These are phyloP conservation scores for Colletotrichum tropicale DNA, from an alignment of 2,329 filamentous ascomycete genomes.

Conservation along the genomic window DNA sequence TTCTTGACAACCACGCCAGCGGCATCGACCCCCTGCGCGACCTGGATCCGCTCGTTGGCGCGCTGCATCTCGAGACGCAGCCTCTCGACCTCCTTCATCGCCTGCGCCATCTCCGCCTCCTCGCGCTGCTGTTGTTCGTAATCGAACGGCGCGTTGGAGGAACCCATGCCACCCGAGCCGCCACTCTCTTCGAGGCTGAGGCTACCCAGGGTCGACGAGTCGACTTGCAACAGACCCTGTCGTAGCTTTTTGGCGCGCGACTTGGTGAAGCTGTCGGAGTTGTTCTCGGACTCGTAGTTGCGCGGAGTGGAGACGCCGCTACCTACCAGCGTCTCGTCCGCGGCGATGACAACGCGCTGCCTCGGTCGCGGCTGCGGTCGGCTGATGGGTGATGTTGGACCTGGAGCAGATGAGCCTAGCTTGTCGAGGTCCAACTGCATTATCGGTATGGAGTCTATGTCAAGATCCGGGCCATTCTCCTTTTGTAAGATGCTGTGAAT, in stretches of 20 bases:
- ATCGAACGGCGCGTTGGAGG: constrained; percentile 49
- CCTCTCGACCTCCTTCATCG: constrained; percentile 87
- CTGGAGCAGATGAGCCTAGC: constrained; percentile 33
- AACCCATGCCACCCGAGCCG: constrained; percentile 40
- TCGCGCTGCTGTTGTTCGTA: constrained; percentile 74
- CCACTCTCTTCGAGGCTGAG: constrained; percentile 66
- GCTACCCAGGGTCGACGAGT: constrained; percentile 80
- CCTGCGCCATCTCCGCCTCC: constrained; percentile 86
- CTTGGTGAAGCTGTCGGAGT: constrained; percentile 53
- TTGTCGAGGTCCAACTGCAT: constrained; percentile 85
- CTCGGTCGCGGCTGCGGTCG: constrained; percentile 46
- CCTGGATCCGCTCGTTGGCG: constrained; percentile 75
- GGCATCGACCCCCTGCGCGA: constrained; percentile 68
- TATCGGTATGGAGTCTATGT: constrained; percentile 94
- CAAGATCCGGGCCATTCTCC: constrained; percentile 78
- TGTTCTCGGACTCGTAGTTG: constrained; percentile 60
- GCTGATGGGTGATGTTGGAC: constrained; percentile 31
- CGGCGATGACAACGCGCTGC: constrained; percentile 70
- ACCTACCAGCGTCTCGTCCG: constrained; percentile 73
- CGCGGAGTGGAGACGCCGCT: constrained; percentile 54
- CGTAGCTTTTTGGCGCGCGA: constrained; percentile 57
- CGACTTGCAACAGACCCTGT: constrained; percentile 76
- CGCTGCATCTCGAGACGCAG: constrained; percentile 88
- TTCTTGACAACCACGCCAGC: constrained; percentile 71
- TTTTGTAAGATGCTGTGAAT: constrained; percentile 77